Evolutionary conservation across 2,329 filamentous ascomycete genomes (phyloP).

Genomic region (Epichloe sibirici): DNA sequence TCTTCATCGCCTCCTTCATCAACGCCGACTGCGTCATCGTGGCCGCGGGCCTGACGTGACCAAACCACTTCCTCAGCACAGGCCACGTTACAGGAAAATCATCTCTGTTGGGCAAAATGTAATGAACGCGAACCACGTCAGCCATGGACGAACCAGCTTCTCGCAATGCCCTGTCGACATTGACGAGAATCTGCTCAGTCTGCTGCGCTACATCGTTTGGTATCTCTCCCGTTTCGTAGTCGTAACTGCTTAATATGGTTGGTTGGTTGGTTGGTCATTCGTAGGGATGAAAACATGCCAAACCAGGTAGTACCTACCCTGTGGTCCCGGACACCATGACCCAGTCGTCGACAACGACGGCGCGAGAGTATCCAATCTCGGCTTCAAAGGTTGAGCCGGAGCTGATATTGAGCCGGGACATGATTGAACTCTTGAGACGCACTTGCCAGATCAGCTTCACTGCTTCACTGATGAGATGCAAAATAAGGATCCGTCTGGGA

Average conservation of each 20-base stretch:
- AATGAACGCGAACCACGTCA: constrained; percentile 39
- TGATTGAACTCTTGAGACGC: constrained; percentile 2
- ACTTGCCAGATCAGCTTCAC: no score
- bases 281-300: no score
- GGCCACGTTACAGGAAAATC: constrained; percentile 39
- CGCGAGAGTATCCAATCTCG: constrained; percentile 42
- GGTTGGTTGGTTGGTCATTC: no score
- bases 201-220: constrained; percentile 33
- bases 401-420: constrained; percentile 30
- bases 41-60: constrained; percentile 36
- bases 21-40: constrained; percentile 40
- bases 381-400: constrained; percentile 40
- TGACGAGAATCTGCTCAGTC: constrained; percentile 35
- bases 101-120: constrained; percentile 35
- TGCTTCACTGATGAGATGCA: no score
- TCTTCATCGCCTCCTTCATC: constrained; percentile 36
- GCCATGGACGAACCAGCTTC: constrained; percentile 29
- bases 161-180: constrained; percentile 32
- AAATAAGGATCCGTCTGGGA: no score
- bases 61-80: constrained; percentile 36
- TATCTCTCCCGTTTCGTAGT: constrained; percentile 35
- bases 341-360: constrained; percentile 37
- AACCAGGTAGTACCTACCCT: constrained; percentile 22
- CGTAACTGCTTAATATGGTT: constrained; percentile 25
- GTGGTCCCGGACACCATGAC: constrained; percentile 44